Conservation (phyloP, 129 eudicot species). For the Chrysanthemum seticuspe region DNA sequence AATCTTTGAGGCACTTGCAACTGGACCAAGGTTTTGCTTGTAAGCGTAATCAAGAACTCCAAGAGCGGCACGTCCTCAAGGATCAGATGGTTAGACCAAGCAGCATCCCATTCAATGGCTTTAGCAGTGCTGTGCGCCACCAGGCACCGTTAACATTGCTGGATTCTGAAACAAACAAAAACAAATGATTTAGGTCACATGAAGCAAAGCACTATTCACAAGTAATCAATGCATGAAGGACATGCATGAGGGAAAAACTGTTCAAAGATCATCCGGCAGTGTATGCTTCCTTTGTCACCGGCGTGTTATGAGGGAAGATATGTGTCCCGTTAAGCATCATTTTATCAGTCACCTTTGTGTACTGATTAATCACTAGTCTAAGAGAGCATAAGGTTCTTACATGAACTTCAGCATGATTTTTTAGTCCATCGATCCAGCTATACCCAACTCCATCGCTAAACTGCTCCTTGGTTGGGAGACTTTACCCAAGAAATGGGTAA, state of each 20-base stretch:
- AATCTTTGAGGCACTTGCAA: slow-evolving; percentile 20
- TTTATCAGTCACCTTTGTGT: slow-evolving; percentile 34
- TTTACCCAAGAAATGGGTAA: too few species aligned
- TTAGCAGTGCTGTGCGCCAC: slow-evolving; percentile 75
- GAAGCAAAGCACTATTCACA: neutral
- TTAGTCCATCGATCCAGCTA: slow-evolving; percentile 89
- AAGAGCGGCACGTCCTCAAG: slow-evolving; percentile 75
- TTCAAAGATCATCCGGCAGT: slow-evolving; percentile 40
- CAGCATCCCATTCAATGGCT: slow-evolving; percentile 69
- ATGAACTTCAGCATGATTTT: slow-evolving; percentile 61
- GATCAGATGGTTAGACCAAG: slow-evolving; percentile 75
- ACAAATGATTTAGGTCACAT: neutral
- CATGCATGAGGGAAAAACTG: slow-evolving; percentile 42
- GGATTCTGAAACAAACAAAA: slow-evolving; percentile 45
- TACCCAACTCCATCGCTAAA: slow-evolving; percentile 87
- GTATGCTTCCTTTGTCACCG: slow-evolving; percentile 42
- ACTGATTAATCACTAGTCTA: neutral
- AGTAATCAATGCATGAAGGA: neutral
- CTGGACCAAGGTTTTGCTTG: slow-evolving; percentile 24
- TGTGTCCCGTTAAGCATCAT: slow-evolving; percentile 41
- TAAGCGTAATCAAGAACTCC: slow-evolving; percentile 77
- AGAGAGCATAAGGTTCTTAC: slow-evolving; percentile 29
- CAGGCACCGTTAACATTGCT: slow-evolving; percentile 67
- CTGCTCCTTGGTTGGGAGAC: too few species aligned
- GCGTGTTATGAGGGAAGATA: slow-evolving; percentile 43